Evolutionary conservation across 2,329 filamentous ascomycete genomes (phyloP).

Genomic region (Phyllosticta capitalensis): DNA sequence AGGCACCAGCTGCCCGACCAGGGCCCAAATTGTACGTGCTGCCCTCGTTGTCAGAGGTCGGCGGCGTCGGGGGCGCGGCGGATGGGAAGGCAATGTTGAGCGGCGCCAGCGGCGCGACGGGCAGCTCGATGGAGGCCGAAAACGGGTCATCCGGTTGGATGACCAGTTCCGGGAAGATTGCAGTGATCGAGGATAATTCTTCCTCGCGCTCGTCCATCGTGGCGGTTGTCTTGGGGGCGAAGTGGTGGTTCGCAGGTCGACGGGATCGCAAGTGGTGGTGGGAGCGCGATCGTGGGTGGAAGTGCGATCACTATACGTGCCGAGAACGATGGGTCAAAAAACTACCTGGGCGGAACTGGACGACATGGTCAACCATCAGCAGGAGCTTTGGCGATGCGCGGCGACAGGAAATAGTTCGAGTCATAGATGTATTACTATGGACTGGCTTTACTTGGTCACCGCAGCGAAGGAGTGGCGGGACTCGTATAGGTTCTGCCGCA

Average conservation of each 20-base stretch:
- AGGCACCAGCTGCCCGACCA: background rate
- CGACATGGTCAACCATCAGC: too few relatives aligned
- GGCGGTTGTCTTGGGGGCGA: background rate
- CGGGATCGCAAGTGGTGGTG: background rate
- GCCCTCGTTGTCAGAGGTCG: constrained; percentile 24
- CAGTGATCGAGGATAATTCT: constrained; percentile 49
- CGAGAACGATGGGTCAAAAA: background rate
- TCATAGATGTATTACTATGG: too few relatives aligned
- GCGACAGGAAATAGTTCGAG: too few relatives aligned
- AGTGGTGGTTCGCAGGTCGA: background rate
- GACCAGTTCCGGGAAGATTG: constrained; percentile 53
- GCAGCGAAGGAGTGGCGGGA: too few relatives aligned
- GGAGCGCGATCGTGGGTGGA: background rate
- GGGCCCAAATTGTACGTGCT: background rate
- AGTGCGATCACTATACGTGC: background rate
- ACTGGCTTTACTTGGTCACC: too few relatives aligned
- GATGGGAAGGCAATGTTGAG: constrained; percentile 34
- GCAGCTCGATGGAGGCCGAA: constrained; percentile 44
- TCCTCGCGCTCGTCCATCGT: constrained; percentile 46
- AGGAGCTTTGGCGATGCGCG: too few relatives aligned
- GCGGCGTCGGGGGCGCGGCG: constrained; percentile 27
- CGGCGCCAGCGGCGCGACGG: constrained; percentile 45
- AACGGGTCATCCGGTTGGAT: constrained; percentile 38
- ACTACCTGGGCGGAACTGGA: too few relatives aligned
- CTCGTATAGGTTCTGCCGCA: too few relatives aligned